These are phyloP conservation scores for Mortierella sp. DNA, from an alignment of 371 early-diverging fungal species.

Conservation along the genomic window DNA sequence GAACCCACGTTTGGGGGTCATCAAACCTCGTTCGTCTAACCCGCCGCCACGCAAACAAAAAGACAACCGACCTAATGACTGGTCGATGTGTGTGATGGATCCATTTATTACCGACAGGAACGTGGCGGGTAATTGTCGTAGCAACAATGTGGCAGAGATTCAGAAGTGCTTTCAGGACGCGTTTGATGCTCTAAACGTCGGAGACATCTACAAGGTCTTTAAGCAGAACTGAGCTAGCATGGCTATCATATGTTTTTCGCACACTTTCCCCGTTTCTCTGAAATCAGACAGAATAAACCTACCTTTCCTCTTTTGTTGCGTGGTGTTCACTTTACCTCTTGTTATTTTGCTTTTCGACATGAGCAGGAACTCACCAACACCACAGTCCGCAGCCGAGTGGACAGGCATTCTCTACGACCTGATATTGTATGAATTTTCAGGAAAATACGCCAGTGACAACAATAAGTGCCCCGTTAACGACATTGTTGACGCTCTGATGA, in stretches of 20 bases:
- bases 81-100: constrained; percentile 12
- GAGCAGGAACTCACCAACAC: no score
- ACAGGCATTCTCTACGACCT: not conserved
- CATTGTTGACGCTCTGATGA: not conserved
- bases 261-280: not conserved
- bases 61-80: not conserved
- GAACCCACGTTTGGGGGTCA: constrained; percentile 61
- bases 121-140: constrained; percentile 1
- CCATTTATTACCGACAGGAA: constrained; percentile 10
- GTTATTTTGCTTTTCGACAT: no score
- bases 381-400: no score
- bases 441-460: no score
- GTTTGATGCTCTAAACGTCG: not conserved
- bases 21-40: not conserved
- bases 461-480: not conserved
- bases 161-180: not conserved
- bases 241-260: not conserved
- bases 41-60: not conserved
- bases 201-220: not conserved
- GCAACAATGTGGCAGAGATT: not conserved
- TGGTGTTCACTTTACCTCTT: no score
- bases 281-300: not conserved
- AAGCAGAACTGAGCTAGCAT: not conserved
- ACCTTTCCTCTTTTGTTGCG: not conserved
- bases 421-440: not conserved